phyloP scores from a whole-genome alignment of 257 asterid genomes.

The Lavandula angustifolia region DNA sequence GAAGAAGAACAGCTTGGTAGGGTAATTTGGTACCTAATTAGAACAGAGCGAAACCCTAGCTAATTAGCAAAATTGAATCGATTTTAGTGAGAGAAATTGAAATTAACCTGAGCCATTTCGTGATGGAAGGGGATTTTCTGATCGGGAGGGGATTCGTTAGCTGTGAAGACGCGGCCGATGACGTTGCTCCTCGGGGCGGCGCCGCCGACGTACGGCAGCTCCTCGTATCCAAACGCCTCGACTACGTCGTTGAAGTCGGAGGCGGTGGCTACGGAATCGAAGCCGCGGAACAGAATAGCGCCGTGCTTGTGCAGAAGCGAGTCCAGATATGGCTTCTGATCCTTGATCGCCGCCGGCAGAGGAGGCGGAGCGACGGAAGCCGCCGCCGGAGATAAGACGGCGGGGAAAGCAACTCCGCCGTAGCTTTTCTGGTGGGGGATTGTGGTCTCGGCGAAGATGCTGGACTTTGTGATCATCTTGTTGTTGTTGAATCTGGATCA shows the following conservation, averaged over 20 bases:
- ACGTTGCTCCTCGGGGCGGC: conserved; percentile 82
- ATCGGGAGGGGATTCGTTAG: conserved; percentile 92
- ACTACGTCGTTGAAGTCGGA: conserved; percentile 79
- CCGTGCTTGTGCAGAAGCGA: conserved; percentile 58
- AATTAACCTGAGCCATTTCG: conserved; percentile 75
- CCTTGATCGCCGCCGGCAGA: conserved; percentile 44
- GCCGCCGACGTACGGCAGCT: conserved; percentile 88
- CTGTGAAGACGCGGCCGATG: conserved; percentile 81
- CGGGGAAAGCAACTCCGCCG: conserved; percentile 58
- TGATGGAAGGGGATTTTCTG: conserved; percentile 82
- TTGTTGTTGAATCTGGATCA: neutral
- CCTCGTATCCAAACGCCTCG: conserved; percentile 79
- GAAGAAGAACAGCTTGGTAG: conserved; percentile 80
- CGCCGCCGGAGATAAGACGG: conserved; percentile 48
- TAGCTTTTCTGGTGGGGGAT: conserved; percentile 57
- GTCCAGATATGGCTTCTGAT: conserved; percentile 59
- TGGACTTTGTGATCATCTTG: conserved; percentile 41
- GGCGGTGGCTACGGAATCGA: conserved; percentile 48
- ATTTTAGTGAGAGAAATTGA: neutral
- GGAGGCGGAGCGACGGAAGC: conserved; percentile 13
- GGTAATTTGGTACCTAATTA: conserved; percentile 75
- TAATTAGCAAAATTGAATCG: neutral
- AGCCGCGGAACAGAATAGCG: conserved; percentile 74
- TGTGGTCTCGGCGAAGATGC: conserved; percentile 51
- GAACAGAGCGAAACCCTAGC: neutral